Base-by-base conservation (phyloP, 495 filamentous ascomycete genomes). In the Penicillium roqueforti region DNA sequence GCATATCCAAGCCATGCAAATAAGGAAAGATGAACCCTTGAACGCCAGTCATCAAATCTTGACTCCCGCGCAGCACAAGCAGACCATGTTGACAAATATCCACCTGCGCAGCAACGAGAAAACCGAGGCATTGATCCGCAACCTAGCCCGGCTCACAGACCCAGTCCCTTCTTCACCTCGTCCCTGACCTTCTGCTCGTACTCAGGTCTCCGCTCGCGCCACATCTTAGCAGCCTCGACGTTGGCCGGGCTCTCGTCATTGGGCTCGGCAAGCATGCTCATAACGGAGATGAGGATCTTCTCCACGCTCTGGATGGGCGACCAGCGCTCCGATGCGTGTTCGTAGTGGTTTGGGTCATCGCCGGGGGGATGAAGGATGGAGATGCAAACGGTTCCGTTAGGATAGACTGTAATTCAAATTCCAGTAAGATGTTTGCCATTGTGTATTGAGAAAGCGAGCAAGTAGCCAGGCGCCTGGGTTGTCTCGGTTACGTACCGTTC, bases 221-320 rank as follows among this genome's bases (percentile, higher is more conserved):
- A 99, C 91, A 97, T 96, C 80, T 95, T 90, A 48, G 95, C 93
- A 22, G 93, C 93, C 78, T 99, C 95, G 52, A 97, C 85, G 73
- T 99, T 99, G 51, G 93, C 93, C 1, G 93, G 95, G 65, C 87
- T 92, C 81, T 99, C 93, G 66, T 97, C 95, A 69, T 99, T 99
- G 58, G 93, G 93, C 75, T 97, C 93, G 2, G 92, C 91, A 51
- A 99, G 78, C 93, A 99, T 97, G 66, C 90, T 95, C 91, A 99
- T 99, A 41, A 99, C 93, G 1, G 83, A 87, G 49, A 97, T 91
- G 56, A 99, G 74, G 51, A 99, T 99, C 82, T 97, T 97, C 79
- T 97, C 95, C 58, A 97, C 91, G 53, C 85, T 90, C 74, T 97
- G 93, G 40, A 99, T 96, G 38, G 93, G 93, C 38, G 84, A 87